A percentile compares a stretch with the other conserved stretches of the same genome.
Evolutionary conservation across 2,329 filamentous ascomycete species (phyloP).

Genomic region (Septoria petroselini): DNA sequence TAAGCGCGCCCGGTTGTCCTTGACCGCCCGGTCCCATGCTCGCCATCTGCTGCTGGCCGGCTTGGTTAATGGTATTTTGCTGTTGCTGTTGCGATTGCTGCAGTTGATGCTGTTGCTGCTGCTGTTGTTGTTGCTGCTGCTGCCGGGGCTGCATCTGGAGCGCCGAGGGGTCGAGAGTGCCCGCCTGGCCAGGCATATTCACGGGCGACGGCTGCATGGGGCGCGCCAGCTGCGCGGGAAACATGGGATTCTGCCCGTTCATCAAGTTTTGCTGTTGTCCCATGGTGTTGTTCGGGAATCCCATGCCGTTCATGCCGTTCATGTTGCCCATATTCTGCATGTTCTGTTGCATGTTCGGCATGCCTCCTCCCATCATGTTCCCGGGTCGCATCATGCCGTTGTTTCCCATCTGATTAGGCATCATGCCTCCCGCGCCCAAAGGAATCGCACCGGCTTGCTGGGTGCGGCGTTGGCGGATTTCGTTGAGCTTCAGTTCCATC

Average conservation of each 20-base stretch:
- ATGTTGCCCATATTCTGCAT: constrained; percentile 26
- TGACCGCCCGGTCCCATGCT: constrained; percentile 21
- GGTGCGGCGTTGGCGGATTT: constrained; percentile 29
- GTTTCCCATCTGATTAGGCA: constrained; percentile 16
- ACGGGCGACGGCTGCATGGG: constrained; percentile 33
- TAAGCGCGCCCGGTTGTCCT: constrained; percentile 16
- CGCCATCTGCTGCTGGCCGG: constrained; percentile 15
- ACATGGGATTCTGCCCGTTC: constrained; percentile 28
- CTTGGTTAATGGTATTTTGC: constrained; percentile 23
- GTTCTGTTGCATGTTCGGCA: constrained; percentile 17
- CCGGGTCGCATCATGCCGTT: constrained; percentile 22
- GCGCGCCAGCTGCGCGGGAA: constrained; percentile 30
- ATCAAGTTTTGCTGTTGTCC: constrained; percentile 26
- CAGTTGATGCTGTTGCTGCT: no score
- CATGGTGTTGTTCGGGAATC: constrained; percentile 18
- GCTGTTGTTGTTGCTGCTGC: constrained; percentile 28
- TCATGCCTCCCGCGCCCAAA: constrained; percentile 18
- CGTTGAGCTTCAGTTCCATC: constrained; percentile 31
- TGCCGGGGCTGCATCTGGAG: constrained; percentile 28
- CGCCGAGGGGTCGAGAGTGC: constrained; percentile 29
- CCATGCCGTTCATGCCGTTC: constrained; percentile 26
- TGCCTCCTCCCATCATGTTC: constrained; percentile 37
- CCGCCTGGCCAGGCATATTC: constrained; percentile 24
- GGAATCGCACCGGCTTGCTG: constrained; percentile 18
- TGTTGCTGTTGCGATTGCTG: constrained; percentile 35